phyloP scores from a whole-genome alignment of 768 basidiomycete species.

The Lentinula detonsa region DNA sequence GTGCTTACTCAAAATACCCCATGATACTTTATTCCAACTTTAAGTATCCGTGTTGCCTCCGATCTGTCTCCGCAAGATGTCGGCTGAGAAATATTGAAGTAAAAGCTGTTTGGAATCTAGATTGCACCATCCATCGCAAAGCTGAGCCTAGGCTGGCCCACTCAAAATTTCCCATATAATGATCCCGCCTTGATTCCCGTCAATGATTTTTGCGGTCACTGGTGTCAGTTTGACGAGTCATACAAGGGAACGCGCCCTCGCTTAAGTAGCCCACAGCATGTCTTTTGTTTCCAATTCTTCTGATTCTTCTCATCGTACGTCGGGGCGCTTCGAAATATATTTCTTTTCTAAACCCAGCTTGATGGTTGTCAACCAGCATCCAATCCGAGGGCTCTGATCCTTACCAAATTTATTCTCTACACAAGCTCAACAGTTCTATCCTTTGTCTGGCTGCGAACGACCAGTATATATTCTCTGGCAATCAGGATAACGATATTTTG shows the following conservation, averaged over 20 bases:
- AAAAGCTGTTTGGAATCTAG: not conserved
- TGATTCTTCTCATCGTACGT: not conserved
- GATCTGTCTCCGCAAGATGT: not conserved
- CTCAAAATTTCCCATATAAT: not conserved
- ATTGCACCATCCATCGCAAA: not conserved
- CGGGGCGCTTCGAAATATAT: not conserved
- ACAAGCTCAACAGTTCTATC: constrained; percentile 63
- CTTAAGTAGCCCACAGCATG: not conserved
- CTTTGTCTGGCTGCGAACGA: constrained; percentile 71
- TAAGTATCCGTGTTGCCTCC: not conserved
- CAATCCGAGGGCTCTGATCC: constrained; percentile 38
- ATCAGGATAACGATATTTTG: constrained; percentile 70
- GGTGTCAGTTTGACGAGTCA: not conserved
- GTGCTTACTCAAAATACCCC: too few species aligned
- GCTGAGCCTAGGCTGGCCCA: not conserved
- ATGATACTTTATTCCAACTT: not conserved
- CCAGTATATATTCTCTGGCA: constrained; percentile 75
- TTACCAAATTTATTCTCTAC: constrained; percentile 60
- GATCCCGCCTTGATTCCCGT: not conserved
- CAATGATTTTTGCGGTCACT: not conserved
- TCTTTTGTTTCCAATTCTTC: not conserved
- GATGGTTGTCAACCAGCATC: constrained; percentile 26
- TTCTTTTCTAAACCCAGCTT: not conserved
- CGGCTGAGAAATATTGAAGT: not conserved
- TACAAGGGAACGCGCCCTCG: not conserved